Conservation (phyloP, 2,329 filamentous ascomycete genomes). For the Aspergillus tubingensis region DNA sequence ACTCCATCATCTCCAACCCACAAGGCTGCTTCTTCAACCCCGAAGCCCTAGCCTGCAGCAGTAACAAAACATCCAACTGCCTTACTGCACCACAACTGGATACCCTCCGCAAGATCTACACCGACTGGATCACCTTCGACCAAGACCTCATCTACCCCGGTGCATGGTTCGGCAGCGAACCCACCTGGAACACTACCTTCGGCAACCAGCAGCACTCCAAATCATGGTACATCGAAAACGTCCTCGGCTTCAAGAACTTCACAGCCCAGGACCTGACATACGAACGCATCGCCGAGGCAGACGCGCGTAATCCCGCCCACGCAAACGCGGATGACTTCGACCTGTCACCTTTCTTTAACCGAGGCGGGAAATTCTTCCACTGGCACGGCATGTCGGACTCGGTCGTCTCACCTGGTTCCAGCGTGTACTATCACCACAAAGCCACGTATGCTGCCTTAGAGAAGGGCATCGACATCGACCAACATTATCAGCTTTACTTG, state of each 20-base stretch:
- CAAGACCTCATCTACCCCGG: background rate
- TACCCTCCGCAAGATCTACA: background rate
- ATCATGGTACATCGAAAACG: background rate
- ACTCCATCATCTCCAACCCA: background rate
- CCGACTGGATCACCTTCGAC: background rate
- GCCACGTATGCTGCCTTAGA: background rate
- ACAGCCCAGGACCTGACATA: background rate
- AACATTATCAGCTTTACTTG: background rate
- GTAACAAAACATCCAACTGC: background rate
- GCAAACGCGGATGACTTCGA: background rate
- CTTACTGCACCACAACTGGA: background rate
- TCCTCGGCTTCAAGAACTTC: background rate
- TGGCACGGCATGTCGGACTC: slow-evolving; percentile 1
- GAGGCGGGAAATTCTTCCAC: background rate
- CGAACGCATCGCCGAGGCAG: background rate
- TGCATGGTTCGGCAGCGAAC: background rate
- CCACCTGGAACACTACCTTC: background rate
- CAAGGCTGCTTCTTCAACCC: background rate
- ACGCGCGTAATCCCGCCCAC: background rate
- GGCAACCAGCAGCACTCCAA: background rate
- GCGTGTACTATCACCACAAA: background rate
- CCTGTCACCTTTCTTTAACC: background rate
- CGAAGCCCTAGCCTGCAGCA: background rate
- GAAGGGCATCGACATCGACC: background rate
- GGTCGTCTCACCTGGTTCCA: background rate